A percentile compares a stretch with the other conserved stretches of the same genome.
Evolutionary conservation across 805 yeast genomes (phyloP).

Genomic region (Phaffomyces thermotolerans): DNA sequence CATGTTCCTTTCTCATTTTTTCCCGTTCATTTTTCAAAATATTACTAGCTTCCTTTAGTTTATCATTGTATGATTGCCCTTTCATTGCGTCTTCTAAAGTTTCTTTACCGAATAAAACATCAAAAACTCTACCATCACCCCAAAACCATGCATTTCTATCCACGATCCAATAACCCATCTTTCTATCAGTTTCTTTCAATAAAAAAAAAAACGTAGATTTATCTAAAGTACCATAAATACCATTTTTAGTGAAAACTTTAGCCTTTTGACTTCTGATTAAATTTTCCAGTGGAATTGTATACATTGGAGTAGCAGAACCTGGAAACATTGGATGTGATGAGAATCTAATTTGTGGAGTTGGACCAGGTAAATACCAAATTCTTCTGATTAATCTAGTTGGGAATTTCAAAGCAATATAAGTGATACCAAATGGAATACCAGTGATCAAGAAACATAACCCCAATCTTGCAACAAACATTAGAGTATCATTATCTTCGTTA

Average conservation of each 20-base stretch:
- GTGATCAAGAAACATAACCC: conserved; percentile 37
- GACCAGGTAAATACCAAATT: conserved; percentile 67
- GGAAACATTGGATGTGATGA: conserved; percentile 75
- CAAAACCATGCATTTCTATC: conserved; percentile 87
- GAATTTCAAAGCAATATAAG: conserved; percentile 35
- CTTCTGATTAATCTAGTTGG: conserved; percentile 71
- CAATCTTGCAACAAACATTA: conserved; percentile 29
- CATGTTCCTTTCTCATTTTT: conserved; percentile 17
- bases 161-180: conserved; percentile 56
- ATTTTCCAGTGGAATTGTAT: conserved; percentile 53
- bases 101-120: conserved; percentile 74
- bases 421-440: conserved; percentile 26
- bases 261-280: conserved; percentile 51
- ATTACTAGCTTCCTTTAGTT: conserved; percentile 17
- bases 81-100: conserved; percentile 64
- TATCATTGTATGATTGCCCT: conserved; percentile 18
- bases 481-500: conserved; percentile 40
- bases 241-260: conserved; percentile 80
- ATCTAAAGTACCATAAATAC: conserved; percentile 79
- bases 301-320: conserved; percentile 63
- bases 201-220: conserved; percentile 67
- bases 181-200: conserved; percentile 48
- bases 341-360: conserved; percentile 46
- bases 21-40: conserved; percentile 14
- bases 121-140: conserved; percentile 88